Conservation (phyloP, 1,284 basidiomycete genomes). For the Boletus semigastroideus region DNA sequence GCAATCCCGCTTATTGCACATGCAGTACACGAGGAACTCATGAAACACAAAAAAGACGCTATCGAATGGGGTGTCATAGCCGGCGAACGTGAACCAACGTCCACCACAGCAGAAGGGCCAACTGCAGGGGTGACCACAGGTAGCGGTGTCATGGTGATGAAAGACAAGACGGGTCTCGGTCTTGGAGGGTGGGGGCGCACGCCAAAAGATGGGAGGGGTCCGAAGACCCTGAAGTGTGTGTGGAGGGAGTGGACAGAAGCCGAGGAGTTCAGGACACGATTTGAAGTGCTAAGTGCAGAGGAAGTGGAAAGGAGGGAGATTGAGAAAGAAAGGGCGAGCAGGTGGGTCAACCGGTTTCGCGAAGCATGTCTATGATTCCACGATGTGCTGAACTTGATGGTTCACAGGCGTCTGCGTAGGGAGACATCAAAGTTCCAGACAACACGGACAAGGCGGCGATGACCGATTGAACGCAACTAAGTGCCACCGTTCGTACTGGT, state of each 20-base stretch:
- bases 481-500: conserved; percentile 5
- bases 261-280: conserved; percentile 88
- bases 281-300: conserved; percentile 84
- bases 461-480: conserved; percentile 7
- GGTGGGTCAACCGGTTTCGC: conserved; percentile 37
- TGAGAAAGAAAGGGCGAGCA: conserved; percentile 78
- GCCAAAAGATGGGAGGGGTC: conserved; percentile 71
- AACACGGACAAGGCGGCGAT: conserved; percentile 45
- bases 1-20: conserved; percentile 88
- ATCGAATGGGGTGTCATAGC: conserved; percentile 90
- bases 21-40: conserved; percentile 91
- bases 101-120: conserved; percentile 19
- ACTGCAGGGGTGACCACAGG: conserved; percentile 26
- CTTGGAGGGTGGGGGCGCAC: conserved; percentile 68
- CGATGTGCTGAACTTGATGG: conserved; percentile 3
- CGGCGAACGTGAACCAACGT: conserved; percentile 41
- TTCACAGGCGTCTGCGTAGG: conserved; percentile 59
- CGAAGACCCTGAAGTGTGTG: conserved; percentile 81
- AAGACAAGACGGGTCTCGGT: conserved; percentile 77
- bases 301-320: conserved; percentile 88
- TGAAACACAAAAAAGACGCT: conserved; percentile 93
- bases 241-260: conserved; percentile 96
- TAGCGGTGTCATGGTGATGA: conserved; percentile 43
- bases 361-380: background rate
- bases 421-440: conserved; percentile 77